These are phyloP conservation scores for Trichothecium roseum DNA, from an alignment of 2,329 filamentous ascomycete species.

Conservation along the genomic window DNA sequence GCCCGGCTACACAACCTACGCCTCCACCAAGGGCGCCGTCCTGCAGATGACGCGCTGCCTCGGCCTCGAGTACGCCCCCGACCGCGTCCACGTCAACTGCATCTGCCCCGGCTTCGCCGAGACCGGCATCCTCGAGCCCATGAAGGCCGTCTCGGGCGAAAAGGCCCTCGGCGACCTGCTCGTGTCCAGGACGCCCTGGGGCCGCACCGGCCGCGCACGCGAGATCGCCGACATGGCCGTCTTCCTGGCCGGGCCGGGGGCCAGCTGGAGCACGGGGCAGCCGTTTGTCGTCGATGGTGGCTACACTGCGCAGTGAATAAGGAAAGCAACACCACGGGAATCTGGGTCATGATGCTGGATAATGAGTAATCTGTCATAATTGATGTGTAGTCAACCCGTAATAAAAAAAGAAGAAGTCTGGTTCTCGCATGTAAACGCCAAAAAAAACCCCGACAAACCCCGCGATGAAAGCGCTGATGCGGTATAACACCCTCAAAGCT, in stretches of 20 bases:
- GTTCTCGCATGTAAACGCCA: too few relatives aligned
- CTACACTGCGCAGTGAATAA: too few relatives aligned
- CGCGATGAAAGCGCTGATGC: too few relatives aligned
- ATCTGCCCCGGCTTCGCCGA: constrained; percentile 32
- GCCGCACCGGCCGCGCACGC: constrained; percentile 14
- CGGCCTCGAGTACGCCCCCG: constrained; percentile 35
- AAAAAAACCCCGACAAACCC: neutral
- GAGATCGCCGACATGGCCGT: constrained; percentile 21
- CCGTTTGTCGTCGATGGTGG: too few relatives aligned
- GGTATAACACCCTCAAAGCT: too few relatives aligned
- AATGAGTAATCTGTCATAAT: too few relatives aligned
- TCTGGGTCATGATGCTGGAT: too few relatives aligned
- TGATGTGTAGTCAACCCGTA: too few relatives aligned
- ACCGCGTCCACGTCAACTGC: constrained; percentile 38
- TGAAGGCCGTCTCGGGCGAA: constrained; percentile 7
- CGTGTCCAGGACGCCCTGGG: constrained; percentile 12
- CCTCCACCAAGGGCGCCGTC: constrained; percentile 38
- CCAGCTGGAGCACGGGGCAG: constrained; percentile 31
- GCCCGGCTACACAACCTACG: constrained; percentile 23
- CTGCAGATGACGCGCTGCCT: constrained; percentile 35
- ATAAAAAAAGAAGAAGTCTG: too few relatives aligned
- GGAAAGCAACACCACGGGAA: too few relatives aligned
- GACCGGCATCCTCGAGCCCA: constrained; percentile 16
- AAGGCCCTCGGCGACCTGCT: constrained; percentile 9
- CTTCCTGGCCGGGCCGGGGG: constrained; percentile 26